Evolutionary conservation across 148 eudicot genomes (phyloP).

Genomic region (Dysphania ambrosioides): DNA sequence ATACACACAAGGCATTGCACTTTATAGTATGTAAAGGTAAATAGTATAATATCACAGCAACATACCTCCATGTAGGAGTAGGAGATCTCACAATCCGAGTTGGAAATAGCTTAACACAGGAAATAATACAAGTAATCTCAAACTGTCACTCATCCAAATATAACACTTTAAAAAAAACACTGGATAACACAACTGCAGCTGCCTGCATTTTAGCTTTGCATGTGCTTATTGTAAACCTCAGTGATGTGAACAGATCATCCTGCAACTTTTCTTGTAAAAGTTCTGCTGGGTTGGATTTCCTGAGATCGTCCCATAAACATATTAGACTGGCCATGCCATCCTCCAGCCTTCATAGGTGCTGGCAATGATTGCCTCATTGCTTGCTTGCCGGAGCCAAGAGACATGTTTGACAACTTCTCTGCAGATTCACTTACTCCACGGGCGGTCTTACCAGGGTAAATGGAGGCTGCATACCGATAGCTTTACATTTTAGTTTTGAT

Average conservation of each 20-base stretch:
- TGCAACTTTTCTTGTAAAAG: conserved; percentile 58
- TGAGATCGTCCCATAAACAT: conserved; percentile 48
- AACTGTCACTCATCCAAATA: background rate
- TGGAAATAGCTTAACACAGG: background rate
- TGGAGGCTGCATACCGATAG: conserved; percentile 32
- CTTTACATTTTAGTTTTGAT: background rate
- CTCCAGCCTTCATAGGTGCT: conserved; percentile 86
- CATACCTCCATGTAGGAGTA: background rate
- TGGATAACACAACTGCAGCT: background rate
- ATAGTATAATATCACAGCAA: background rate
- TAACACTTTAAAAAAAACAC: conserved; percentile 7
- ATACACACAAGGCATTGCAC: too few species aligned
- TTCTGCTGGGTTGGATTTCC: conserved; percentile 49
- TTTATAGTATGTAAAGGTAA: background rate
- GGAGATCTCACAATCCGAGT: background rate
- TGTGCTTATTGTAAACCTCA: background rate
- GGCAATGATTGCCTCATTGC: conserved; percentile 49
- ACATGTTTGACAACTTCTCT: conserved; percentile 61
- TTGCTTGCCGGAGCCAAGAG: conserved; percentile 42
- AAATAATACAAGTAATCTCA: background rate
- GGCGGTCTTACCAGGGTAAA: conserved; percentile 36
- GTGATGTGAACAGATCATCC: conserved; percentile 36
- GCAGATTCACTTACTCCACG: conserved; percentile 53
- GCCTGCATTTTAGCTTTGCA: background rate
- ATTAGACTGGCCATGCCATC: conserved; percentile 65